These are phyloP conservation scores for Nitzschia sp. DNA, from an alignment of 108 stramenopile species.

Conservation along the genomic window DNA sequence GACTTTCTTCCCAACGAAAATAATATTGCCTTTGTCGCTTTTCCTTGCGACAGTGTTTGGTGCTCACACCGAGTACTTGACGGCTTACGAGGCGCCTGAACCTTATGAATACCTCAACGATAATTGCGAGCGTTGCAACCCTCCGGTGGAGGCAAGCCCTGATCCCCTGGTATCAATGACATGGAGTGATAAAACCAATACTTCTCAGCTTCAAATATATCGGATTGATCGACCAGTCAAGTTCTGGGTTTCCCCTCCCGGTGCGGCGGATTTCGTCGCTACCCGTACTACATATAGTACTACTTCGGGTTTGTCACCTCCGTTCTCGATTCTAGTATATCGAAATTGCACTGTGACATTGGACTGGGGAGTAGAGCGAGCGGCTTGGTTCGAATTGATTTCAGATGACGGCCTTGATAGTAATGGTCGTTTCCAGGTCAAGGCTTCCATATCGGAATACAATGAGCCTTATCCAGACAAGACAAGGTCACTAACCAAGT, in stretches of 20 bases:
- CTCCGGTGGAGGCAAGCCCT: conserved; percentile 17
- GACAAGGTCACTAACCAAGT: conserved; percentile 17
- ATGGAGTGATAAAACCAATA: conserved; percentile 21
- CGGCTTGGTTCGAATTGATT: conserved; percentile 44
- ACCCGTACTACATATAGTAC: not conserved
- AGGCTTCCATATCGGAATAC: conserved; percentile 38
- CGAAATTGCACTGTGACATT: conserved; percentile 23
- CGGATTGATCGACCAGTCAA: conserved; percentile 6
- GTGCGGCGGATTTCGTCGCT: not conserved
- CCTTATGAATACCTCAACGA: conserved; percentile 25
- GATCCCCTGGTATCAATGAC: conserved; percentile 41
- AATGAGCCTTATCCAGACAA: conserved; percentile 39
- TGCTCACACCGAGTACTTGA: too few species aligned
- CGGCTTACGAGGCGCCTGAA: conserved; percentile 42
- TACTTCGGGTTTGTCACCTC: not conserved
- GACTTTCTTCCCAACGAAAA: too few species aligned
- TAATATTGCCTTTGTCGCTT: too few species aligned
- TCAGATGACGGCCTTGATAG: not conserved
- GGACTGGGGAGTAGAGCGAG: conserved; percentile 50
- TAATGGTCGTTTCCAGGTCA: not conserved
- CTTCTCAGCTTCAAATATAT: conserved; percentile 35
- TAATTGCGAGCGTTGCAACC: conserved; percentile 8
- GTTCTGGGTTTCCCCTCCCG: not conserved
- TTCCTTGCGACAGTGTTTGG: too few species aligned
- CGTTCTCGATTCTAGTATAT: not conserved